Conservation (phyloP, 1,284 basidiomycete species). For the Ustilago cynodontis region DNA sequence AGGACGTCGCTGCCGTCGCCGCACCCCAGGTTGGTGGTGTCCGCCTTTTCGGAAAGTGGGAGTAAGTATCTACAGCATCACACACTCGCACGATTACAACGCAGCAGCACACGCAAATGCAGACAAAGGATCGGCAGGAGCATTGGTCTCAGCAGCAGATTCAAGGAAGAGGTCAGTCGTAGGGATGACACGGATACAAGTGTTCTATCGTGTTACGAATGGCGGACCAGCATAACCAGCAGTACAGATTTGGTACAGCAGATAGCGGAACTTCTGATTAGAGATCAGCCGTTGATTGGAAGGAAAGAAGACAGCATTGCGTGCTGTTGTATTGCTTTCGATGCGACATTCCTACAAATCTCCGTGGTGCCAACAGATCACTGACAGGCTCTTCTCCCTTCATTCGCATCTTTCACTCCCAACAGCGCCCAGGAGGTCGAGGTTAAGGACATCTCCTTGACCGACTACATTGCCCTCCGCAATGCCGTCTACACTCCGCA, state of each 20-base stretch:
- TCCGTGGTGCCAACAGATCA: neutral
- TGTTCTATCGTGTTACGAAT: neutral
- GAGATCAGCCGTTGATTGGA: neutral
- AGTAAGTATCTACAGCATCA: conserved; percentile 50
- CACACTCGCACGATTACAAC: conserved; percentile 2
- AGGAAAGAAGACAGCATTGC: neutral
- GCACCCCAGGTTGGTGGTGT: conserved; percentile 66
- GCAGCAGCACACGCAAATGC: conserved; percentile 11
- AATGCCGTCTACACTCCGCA: conserved; percentile 96
- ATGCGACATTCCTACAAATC: neutral
- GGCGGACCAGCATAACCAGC: neutral
- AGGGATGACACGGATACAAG: neutral
- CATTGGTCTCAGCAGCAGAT: neutral
- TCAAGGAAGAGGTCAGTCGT: neutral
- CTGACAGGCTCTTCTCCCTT: conserved; percentile 18
- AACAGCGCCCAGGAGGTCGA: conserved; percentile 79
- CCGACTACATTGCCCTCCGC: conserved; percentile 98
- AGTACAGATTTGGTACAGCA: neutral
- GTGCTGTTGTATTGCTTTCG: neutral
- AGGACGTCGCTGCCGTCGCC: conserved; percentile 66
- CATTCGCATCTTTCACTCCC: conserved; percentile 15
- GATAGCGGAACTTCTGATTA: neutral
- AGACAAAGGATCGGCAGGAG: neutral
- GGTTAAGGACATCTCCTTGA: conserved; percentile 88
- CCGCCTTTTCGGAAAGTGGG: conserved; percentile 68